Evolutionary conservation across 306 rosid genomes (phyloP).

Genomic region (Begonia masoniana): DNA sequence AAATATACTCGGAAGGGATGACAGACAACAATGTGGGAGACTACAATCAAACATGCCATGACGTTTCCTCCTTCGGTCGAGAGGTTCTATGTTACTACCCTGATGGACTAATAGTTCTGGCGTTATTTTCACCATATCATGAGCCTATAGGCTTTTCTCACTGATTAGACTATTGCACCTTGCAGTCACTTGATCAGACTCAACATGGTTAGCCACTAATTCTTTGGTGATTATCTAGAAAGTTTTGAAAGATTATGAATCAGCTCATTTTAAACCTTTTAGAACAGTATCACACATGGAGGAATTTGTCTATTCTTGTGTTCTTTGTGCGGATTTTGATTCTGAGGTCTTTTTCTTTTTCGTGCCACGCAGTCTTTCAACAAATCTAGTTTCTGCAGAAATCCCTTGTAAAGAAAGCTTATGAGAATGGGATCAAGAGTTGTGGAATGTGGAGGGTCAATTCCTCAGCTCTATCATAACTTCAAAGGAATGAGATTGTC

Average conservation of each 20-base stretch:
- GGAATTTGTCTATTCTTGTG: no score
- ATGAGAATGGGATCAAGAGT: slow-evolving; percentile 87
- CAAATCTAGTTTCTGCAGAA: slow-evolving; percentile 29
- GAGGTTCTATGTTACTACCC: slow-evolving; percentile 62
- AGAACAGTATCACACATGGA: no score
- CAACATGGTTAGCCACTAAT: slow-evolving; percentile 45
- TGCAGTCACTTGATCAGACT: slow-evolving; percentile 56
- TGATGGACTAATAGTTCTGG: slow-evolving; percentile 35
- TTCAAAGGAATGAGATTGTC: slow-evolving; percentile 3
- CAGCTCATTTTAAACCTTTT: background rate
- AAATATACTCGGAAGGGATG: slow-evolving; percentile 82
- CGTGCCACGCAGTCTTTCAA: background rate
- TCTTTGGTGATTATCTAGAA: background rate
- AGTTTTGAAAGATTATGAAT: background rate
- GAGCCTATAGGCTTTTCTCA: slow-evolving; percentile 69
- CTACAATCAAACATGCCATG: slow-evolving; percentile 83
- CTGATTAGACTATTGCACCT: slow-evolving; percentile 54
- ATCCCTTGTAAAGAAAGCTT: slow-evolving; percentile 66
- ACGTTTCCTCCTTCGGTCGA: slow-evolving; percentile 61
- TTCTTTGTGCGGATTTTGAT: no score
- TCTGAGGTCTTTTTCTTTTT: no score
- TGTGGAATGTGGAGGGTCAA: slow-evolving; percentile 60
- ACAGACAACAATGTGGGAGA: slow-evolving; percentile 94
- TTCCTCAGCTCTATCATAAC: slow-evolving; percentile 28
- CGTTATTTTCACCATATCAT: slow-evolving; percentile 64